These are phyloP conservation scores for Paramecium sexaurelia DNA, from an alignment of 73 alveolate species.

Conservation along the genomic window DNA sequence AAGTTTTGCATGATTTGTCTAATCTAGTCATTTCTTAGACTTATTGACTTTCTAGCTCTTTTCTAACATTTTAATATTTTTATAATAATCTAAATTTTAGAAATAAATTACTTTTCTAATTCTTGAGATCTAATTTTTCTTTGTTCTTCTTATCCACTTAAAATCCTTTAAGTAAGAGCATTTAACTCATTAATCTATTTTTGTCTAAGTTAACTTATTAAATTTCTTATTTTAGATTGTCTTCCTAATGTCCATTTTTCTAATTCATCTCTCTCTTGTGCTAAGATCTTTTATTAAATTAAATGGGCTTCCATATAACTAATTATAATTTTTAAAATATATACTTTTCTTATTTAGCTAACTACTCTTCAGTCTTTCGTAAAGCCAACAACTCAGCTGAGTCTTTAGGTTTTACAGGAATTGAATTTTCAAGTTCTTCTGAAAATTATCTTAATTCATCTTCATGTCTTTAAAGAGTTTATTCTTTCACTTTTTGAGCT, in stretches of 20 bases:
- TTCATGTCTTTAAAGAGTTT: conserved; percentile 64
- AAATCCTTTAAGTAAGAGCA: conserved; percentile 62
- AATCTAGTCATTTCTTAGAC: conserved; percentile 62
- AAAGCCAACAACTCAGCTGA: conserved; percentile 60
- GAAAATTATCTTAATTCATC: conserved; percentile 58
- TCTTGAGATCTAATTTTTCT: conserved; percentile 65
- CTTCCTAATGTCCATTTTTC: conserved; percentile 64
- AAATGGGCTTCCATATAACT: conserved; percentile 69
- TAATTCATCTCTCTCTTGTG: conserved; percentile 60
- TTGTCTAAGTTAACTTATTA: conserved; percentile 35
- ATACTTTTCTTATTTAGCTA: conserved; percentile 67
- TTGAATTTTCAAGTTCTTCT: conserved; percentile 63
- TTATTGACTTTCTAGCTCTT: conserved; percentile 62
- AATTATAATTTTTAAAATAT: neutral
- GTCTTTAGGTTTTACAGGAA: conserved; percentile 60
- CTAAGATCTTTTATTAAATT: conserved; percentile 52
- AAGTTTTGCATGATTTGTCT: conserved; percentile 57
- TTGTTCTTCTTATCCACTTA: conserved; percentile 66
- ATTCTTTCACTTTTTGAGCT: conserved; percentile 53
- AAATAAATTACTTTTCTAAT: conserved; percentile 49
- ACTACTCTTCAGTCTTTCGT: conserved; percentile 66
- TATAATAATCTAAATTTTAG: conserved; percentile 42
- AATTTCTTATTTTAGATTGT: conserved; percentile 53
- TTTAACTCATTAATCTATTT: conserved; percentile 54
- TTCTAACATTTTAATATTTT: conserved; percentile 66